Evolutionary conservation across 352 stramenopile genomes (phyloP), one percentile per base, ranked within the genome.

Genomic region (Globisporangium viniferum): DNA sequence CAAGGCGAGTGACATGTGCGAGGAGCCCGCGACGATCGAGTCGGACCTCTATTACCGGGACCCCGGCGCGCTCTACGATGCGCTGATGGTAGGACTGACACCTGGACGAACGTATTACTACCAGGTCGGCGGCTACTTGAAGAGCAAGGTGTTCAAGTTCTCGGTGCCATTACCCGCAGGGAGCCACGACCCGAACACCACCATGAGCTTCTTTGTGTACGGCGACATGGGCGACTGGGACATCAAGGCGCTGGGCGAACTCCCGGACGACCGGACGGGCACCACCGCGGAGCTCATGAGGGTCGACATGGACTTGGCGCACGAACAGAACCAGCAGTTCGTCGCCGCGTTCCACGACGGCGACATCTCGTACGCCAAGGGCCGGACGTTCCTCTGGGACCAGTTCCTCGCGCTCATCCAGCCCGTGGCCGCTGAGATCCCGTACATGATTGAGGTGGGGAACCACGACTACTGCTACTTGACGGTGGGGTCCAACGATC

Each of bases 211-310:
- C 41, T 48, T 48, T n/a, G 41, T 48, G 14, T 48, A 48, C 41
- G 41, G 41, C 14, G 41, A 48, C 41, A 20, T 48, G 41, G 41
- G 41, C 5, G 41, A 71, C 15, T 72, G 61, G 67, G 33, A 61
- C 22, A 72, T 65, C 12, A 48, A 56, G 33, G 51, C 60, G 27
- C 22, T 46, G 27, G 61, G 61, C 33, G 22, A 20, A 1, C 22
- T 55, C 4, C 36, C 59, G 7, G 22, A 20, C 5, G 15, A 64
- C 24, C 58, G 58, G 8, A 54, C 58, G n/a, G 12, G 8, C 58
- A 35, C n/a, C 0, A 54, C 58, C 4, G 58, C 24, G 35, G 10
- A 63, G 36, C 39, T 63, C 36, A 63, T 55, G 39, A 41, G 36
- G 5, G 1, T 20, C n/a, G 39, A 53, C 35, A 55, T 64, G 59